These are phyloP conservation scores for Cicer judaicum DNA, from an alignment of 306 rosid genomes.

Conservation along the genomic window DNA sequence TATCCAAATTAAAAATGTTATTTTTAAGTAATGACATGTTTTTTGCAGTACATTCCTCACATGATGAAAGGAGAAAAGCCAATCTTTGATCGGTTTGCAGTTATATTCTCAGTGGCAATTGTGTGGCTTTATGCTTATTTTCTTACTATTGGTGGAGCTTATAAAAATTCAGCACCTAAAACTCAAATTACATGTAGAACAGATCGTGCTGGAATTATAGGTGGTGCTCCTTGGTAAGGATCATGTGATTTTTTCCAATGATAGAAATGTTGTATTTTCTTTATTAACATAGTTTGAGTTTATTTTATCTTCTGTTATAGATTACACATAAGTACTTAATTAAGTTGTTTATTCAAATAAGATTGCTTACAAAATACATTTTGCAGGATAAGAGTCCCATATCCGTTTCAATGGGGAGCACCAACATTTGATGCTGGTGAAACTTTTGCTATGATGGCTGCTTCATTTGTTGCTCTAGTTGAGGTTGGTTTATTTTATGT, in stretches of 20 bases:
- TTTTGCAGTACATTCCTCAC: constrained; percentile 51
- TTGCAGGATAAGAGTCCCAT: constrained; percentile 89
- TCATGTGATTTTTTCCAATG: constrained; percentile 7
- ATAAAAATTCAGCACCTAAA: constrained; percentile 48
- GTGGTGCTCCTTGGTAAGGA: constrained; percentile 76
- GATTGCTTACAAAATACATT: neutral
- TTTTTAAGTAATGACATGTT: neutral
- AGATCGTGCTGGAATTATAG: constrained; percentile 49
- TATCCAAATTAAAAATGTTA: neutral
- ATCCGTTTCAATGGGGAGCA: constrained; percentile 99
- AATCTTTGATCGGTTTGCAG: constrained; percentile 47
- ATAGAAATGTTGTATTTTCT: constrained; percentile 14
- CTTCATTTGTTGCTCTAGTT: constrained; percentile 88
- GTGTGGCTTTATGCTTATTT: constrained; percentile 53
- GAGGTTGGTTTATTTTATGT: constrained; percentile 61
- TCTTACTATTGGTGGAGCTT: constrained; percentile 52
- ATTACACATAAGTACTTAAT: no score
- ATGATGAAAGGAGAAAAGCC: constrained; percentile 51
- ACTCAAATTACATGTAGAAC: constrained; percentile 50
- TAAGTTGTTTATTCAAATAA: neutral
- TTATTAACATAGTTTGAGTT: neutral
- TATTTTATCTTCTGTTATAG: no score
- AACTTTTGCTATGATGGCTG: constrained; percentile 98
- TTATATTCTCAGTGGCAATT: constrained; percentile 47
- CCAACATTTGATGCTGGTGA: constrained; percentile 98